Conservation (phyloP, 257 asterid species). For the Craterostigma plantagineum region DNA sequence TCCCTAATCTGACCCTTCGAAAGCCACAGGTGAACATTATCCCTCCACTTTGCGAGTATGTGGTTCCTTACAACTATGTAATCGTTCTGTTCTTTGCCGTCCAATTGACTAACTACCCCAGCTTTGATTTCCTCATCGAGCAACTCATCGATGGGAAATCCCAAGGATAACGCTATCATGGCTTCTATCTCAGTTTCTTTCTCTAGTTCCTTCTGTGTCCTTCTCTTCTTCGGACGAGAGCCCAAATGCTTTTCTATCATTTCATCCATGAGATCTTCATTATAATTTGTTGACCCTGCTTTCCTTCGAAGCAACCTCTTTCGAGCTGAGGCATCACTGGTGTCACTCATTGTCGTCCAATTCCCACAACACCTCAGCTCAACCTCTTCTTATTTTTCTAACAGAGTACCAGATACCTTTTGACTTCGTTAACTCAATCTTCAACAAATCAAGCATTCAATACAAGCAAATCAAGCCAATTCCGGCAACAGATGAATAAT, state of each 20-base stretch:
- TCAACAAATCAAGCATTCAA: too few relatives aligned
- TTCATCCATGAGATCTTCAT: slow-evolving; percentile 55
- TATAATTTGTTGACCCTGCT: slow-evolving; percentile 22
- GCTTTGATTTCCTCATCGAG: slow-evolving; percentile 56
- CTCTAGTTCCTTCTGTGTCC: slow-evolving; percentile 37
- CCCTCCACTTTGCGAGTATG: slow-evolving; percentile 61
- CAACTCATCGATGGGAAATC: slow-evolving; percentile 64
- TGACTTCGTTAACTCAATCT: too few relatives aligned
- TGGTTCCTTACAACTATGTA: slow-evolving; percentile 79
- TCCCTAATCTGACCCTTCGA: slow-evolving; percentile 50
- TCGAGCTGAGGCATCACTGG: slow-evolving; percentile 19
- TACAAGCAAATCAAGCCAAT: too few relatives aligned
- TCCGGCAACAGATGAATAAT: too few relatives aligned
- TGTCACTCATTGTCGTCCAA: slow-evolving; percentile 25
- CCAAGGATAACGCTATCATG: slow-evolving; percentile 62
- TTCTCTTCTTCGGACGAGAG: slow-evolving; percentile 24
- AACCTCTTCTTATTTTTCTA: too few relatives aligned
- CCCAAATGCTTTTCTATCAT: slow-evolving; percentile 41
- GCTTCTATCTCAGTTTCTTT: slow-evolving; percentile 71
- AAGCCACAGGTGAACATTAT: slow-evolving; percentile 46
- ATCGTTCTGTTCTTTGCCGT: slow-evolving; percentile 69
- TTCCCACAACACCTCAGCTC: slow-evolving; percentile 8
- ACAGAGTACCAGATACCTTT: too few relatives aligned
- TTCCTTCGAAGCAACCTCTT: slow-evolving; percentile 47
- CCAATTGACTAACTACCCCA: slow-evolving; percentile 40